Conservation (phyloP, 2,329 filamentous ascomycete species). For the Beauveria australis region DNA sequence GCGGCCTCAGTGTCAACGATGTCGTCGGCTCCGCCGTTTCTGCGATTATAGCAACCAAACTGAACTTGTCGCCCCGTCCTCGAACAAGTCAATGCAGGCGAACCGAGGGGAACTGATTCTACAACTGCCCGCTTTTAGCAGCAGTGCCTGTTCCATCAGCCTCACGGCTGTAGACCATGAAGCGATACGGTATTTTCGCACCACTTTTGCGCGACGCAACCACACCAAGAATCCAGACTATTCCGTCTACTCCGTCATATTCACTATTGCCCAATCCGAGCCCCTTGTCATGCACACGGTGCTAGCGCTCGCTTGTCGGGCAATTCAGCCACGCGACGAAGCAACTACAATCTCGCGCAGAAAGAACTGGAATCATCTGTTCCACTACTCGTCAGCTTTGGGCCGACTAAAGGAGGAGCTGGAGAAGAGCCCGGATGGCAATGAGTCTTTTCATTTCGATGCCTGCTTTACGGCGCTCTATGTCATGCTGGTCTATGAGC, state of each 20-base stretch:
- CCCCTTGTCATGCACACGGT: conserved; percentile 30
- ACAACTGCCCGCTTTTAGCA: conserved; percentile 9
- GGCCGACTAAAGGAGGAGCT: conserved; percentile 23
- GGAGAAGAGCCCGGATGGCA: conserved; percentile 12
- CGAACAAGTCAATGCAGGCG: neutral
- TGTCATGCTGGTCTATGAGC: conserved; percentile 29
- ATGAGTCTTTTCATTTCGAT: conserved; percentile 20
- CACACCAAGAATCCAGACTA: conserved; percentile 30
- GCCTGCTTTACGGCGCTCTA: conserved; percentile 24
- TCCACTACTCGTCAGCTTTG: conserved; percentile 25
- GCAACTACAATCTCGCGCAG: conserved; percentile 9
- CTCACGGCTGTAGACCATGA: conserved; percentile 24
- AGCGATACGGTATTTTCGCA: conserved; percentile 28
- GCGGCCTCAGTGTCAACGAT: conserved; percentile 20
- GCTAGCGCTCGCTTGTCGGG: conserved; percentile 24
- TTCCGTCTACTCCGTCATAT: conserved; percentile 27
- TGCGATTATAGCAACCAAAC: conserved; percentile 21
- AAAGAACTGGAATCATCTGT: conserved; percentile 14
- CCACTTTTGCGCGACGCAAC: conserved; percentile 25
- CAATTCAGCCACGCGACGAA: conserved; percentile 19
- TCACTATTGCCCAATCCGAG: conserved; percentile 23
- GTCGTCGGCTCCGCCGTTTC: conserved; percentile 18
- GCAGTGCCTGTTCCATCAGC: conserved; percentile 17
- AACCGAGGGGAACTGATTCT: neutral
- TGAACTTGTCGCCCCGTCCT: conserved; percentile 7